Base-by-base conservation (phyloP, 225 moss, liverwort and hornwort genomes). In the Physcomitrium patens region DNA sequence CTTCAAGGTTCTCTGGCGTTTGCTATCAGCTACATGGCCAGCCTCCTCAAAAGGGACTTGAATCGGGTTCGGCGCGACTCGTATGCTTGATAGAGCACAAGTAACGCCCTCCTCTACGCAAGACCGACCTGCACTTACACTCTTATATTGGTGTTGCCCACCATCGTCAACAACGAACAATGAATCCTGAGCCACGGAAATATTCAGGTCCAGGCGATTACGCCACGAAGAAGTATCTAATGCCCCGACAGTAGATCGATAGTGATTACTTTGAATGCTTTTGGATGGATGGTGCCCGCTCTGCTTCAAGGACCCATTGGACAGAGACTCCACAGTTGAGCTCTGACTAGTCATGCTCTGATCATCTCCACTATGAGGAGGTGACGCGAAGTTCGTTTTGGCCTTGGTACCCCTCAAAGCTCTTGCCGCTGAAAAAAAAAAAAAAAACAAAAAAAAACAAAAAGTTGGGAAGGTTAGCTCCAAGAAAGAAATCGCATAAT, bases 331-430 rank as follows among this genome's bases (percentile, higher is more conserved):
- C n/a, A 94, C 88, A 9, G 94, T 94, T 2, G 88, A 88, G 53
- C 94, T 94, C 57, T 94, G 94, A 58, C 94, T 90, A 3, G 94
- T 79, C 61, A 79, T 94, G 78, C 91, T 94, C 79, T 94, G 94
- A 71, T 94, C 94, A 71, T 94, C 91, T 53, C 90, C 80, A 23
- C 80, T 69, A 13, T 53, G 73, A 24, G 79, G 79, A 0, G 94
- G 86, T 2, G 91, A 88, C 11, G 90, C 82, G 27, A 94, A 94
- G 86, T 94, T 94, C 1, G 94, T 94, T 79, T 94, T 94, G 7
- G 94, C 94, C 79, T 94, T 94, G 13, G 91, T 83, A 0, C 94
- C 94, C 69, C 94, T 78, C 60, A 94, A 64, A 3, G 90, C 88
- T 56, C 94, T 75, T 0, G 94, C 94, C 3, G 94, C 94, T 51